Evolutionary conservation across 139 green algal species (phyloP).

Genomic region (Ettlia oleoabundans): DNA sequence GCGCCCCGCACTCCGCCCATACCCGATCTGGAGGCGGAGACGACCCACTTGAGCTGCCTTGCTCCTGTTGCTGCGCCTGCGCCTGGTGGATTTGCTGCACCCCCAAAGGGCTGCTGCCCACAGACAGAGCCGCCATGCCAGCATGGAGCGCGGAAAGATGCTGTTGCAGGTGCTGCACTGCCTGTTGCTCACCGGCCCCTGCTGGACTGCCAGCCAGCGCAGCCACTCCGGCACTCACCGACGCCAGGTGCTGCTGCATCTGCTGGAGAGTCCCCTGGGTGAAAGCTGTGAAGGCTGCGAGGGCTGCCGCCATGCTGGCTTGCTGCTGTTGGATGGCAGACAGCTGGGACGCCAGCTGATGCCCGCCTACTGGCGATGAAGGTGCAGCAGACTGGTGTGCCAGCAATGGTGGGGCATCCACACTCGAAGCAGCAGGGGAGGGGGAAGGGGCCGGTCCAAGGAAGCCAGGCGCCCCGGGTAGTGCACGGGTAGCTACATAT

Average conservation of each 20-base stretch:
- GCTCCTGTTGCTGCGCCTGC: background rate
- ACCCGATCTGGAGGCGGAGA: background rate
- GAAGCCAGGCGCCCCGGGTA: too few relatives aligned
- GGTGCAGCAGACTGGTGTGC: background rate
- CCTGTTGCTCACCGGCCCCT: background rate
- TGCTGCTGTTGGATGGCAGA: slow-evolving; percentile 5
- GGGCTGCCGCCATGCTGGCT: background rate
- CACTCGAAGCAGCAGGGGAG: too few relatives aligned
- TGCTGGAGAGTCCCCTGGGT: background rate
- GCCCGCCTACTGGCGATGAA: too few relatives aligned
- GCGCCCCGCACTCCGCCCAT: background rate
- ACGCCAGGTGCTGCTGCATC: slow-evolving; percentile 8
- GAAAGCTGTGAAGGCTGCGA: background rate
- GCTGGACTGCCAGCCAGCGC: background rate
- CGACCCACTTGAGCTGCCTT: background rate
- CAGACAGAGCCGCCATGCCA: too few relatives aligned
- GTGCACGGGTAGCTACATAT: background rate
- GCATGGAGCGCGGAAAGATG: too few relatives aligned
- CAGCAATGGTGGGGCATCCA: background rate
- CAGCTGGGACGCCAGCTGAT: slow-evolving; percentile 4
- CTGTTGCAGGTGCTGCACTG: too few relatives aligned
- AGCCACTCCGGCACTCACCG: background rate
- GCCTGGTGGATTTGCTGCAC: background rate
- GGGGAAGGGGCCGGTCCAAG: too few relatives aligned
- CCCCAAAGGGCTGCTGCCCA: background rate